These are phyloP conservation scores for Corynespora cassiicola DNA, from an alignment of 2,329 filamentous ascomycete species.

Conservation along the genomic window DNA sequence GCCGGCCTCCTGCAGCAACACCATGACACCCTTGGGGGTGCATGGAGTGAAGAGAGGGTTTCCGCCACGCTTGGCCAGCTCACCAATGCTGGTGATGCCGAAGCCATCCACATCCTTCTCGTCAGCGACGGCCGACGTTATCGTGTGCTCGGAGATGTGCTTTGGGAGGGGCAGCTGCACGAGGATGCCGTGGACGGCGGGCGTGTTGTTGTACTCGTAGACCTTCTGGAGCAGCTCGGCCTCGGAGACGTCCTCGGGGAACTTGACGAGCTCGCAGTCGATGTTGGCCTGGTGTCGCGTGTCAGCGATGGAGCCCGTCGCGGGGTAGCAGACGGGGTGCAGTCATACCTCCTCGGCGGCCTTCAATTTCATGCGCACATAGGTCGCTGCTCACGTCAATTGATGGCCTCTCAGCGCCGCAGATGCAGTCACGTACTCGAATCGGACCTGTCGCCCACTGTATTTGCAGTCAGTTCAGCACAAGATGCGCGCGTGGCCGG, in stretches of 20 bases:
- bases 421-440: slow-evolving; percentile 68
- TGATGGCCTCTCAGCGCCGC: slow-evolving; percentile 13
- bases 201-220: slow-evolving; percentile 82
- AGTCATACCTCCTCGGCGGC: slow-evolving; percentile 89
- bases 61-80: slow-evolving; percentile 94
- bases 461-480: slow-evolving; percentile 13
- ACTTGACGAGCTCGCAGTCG: slow-evolving; percentile 82
- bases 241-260: slow-evolving; percentile 81
- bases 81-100: slow-evolving; percentile 90
- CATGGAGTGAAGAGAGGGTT: slow-evolving; percentile 89
- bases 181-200: slow-evolving; percentile 85
- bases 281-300: slow-evolving; percentile 79
- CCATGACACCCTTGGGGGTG: slow-evolving; percentile 97
- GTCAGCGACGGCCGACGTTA: slow-evolving; percentile 89
- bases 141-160: slow-evolving; percentile 85
- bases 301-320: slow-evolving; percentile 1
- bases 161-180: slow-evolving; percentile 91
- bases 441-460: slow-evolving; percentile 91
- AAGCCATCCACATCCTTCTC: slow-evolving; percentile 99
- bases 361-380: slow-evolving; percentile 99
- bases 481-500: too few relatives aligned
- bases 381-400: slow-evolving; percentile 70
- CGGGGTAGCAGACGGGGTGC: slow-evolving; percentile 16
- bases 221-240: slow-evolving; percentile 86
- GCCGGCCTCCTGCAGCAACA: slow-evolving; percentile 81